Evolutionary conservation across 768 basidiomycete species (phyloP), one percentile per base, ranked within the genome.

Genomic region (Lentinula raphanica): DNA sequence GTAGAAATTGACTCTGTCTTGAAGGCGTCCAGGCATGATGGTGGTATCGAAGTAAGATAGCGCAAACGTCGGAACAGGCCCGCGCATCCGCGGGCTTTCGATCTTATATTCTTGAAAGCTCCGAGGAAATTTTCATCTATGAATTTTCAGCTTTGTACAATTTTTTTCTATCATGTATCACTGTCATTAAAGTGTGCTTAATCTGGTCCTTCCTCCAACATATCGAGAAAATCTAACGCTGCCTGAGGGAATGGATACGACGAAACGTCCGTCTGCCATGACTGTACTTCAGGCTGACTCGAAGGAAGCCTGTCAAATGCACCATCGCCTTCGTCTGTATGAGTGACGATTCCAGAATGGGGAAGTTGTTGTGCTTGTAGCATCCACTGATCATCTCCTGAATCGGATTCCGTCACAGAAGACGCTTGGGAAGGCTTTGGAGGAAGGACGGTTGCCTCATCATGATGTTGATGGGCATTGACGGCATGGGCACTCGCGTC

Each of bases 21-120:
- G 78, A 65, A 91, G 81, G 66, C 88, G 85, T 57, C 84, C 85
- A 54, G 81, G 64, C 88, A 89, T 89, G 62, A 58, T 62, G 29
- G n/a, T n/a, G 19, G 31, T 36, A 38, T n/a, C n/a, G n/a, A n/a
- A n/a, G n/a, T n/a, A n/a, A n/a, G n/a, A n/a, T n/a, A n/a, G n/a
- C n/a, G n/a, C n/a, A n/a, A n/a, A n/a, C n/a, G n/a, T n/a, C n/a
- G n/a, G n/a, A n/a, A n/a, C n/a, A n/a, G n/a, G n/a, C n/a, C n/a
- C n/a, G n/a, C n/a, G n/a, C n/a, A n/a, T n/a, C n/a, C n/a, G n/a
- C 35, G 35, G 35, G 35, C 35, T 36, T 36, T 36, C 11, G 35
- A n/a, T n/a, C n/a, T 8, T 19, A n/a, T n/a, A 23, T 32, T 19
- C 15, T 9, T n/a, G 9, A 49, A 23, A 32, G 15, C n/a, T n/a